These are phyloP conservation scores for Pseudogymnoascus sp. DNA, from an alignment of 2,329 filamentous ascomycete genomes.

Conservation along the genomic window DNA sequence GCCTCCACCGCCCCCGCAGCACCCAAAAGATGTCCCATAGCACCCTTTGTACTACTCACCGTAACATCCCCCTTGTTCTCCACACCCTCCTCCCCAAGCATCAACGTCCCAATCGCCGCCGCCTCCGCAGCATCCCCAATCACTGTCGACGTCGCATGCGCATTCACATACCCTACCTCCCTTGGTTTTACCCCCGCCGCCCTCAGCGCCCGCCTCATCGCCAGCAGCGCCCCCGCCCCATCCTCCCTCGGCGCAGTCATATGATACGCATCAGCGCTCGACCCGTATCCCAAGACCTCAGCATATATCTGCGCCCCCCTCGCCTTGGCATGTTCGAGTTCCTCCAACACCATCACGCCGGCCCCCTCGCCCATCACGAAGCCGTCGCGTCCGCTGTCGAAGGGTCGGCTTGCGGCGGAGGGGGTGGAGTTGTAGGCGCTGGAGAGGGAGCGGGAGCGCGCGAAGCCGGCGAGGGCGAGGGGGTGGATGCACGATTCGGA, in stretches of 20 bases:
- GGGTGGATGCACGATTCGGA: constrained; percentile 95
- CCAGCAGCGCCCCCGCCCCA: constrained; percentile 70
- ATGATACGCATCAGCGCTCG: constrained; percentile 84
- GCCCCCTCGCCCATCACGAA: constrained; percentile 94
- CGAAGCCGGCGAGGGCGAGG: constrained; percentile 84
- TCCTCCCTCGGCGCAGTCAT: constrained; percentile 84
- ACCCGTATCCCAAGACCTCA: constrained; percentile 81
- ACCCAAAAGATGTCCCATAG: constrained; percentile 83
- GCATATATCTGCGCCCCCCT: constrained; percentile 79
- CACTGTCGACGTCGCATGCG: constrained; percentile 82
- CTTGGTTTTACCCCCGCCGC: constrained; percentile 61
- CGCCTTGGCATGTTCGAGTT: constrained; percentile 75
- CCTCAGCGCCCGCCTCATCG: constrained; percentile 77
- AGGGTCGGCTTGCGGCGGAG: constrained; percentile 68
- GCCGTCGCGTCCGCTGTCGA: constrained; percentile 69
- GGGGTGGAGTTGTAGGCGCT: constrained; percentile 73
- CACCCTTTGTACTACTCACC: constrained; percentile 89
- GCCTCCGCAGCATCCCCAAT: constrained; percentile 88
- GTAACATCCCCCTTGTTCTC: constrained; percentile 57
- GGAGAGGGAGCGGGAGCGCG: constrained; percentile 75
- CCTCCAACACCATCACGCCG: constrained; percentile 80
- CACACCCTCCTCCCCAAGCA: constrained; percentile 66
- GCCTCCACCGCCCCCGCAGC: constrained; percentile 88
- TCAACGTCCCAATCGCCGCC: constrained; percentile 66
- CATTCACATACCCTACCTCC: constrained; percentile 85